Percentiles rank a stretch among this genome's conserved stretches.
Evolutionary conservation across 129 eudicot species (phyloP).

Genomic region (Tagetes patula): DNA sequence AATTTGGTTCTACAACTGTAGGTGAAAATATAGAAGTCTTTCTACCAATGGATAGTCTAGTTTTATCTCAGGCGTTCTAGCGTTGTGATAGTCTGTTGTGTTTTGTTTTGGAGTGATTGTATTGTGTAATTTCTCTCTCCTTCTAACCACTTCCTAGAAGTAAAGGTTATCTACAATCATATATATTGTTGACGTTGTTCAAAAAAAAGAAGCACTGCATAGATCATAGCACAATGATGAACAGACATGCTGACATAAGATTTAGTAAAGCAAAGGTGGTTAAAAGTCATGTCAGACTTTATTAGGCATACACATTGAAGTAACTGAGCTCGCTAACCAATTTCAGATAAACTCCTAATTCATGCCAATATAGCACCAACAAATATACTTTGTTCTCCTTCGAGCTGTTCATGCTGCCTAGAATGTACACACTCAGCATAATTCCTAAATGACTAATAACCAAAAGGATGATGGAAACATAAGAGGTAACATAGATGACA

Average conservation of each 20-base stretch:
- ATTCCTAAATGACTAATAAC: background rate
- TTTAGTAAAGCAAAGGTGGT: background rate
- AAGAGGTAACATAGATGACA: constrained; percentile 3
- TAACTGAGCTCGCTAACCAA: background rate
- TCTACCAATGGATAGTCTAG: too few species aligned
- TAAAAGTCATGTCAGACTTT: background rate
- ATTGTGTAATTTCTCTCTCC: too few species aligned
- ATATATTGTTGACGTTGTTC: too few species aligned
- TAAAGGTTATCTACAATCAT: too few species aligned
- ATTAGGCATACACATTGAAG: background rate
- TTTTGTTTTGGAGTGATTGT: too few species aligned
- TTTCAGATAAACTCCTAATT: background rate
- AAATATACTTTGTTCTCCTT: background rate
- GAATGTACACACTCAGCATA: background rate
- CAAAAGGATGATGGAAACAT: background rate
- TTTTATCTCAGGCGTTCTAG: too few species aligned
- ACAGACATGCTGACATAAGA: background rate
- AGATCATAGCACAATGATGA: background rate
- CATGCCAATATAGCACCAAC: background rate
- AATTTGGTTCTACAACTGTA: too few species aligned
- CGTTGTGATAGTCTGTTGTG: too few species aligned
- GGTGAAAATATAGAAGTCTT: too few species aligned
- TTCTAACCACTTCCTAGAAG: too few species aligned
- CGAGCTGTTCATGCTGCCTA: background rate
- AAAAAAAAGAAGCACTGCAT: background rate